Evolutionary conservation across 23 red algal species (phyloP).

Genomic region (Gracilaria caudata): DNA sequence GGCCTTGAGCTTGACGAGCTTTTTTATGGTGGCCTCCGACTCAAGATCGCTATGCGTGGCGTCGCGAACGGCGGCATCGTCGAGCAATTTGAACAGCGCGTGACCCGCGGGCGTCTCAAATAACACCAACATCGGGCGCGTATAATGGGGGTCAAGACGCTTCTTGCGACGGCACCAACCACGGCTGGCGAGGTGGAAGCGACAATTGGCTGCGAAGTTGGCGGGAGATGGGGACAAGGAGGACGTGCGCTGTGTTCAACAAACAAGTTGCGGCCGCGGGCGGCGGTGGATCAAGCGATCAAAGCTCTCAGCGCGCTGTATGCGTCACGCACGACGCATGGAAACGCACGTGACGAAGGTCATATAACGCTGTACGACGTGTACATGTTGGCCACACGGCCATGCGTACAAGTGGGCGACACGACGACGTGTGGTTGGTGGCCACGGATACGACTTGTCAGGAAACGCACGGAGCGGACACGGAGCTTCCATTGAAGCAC

Average conservation of each 20-base stretch:
- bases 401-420: too few species aligned
- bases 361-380: not conserved
- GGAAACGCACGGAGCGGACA: too few species aligned
- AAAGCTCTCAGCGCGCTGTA: not conserved
- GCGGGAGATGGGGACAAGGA: not conserved
- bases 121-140: constrained; percentile 88
- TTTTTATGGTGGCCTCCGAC: constrained; percentile 44
- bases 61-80: constrained; percentile 48
- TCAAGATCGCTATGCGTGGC: constrained; percentile 65
- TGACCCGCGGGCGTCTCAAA: constrained; percentile 96
- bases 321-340: not conserved
- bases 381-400: too few species aligned
- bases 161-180: not conserved
- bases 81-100: constrained; percentile 94
- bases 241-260: not conserved
- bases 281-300: constrained; percentile 26
- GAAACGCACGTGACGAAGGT: not conserved
- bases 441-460: too few species aligned
- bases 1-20: constrained; percentile 85
- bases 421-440: too few species aligned
- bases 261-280: not conserved
- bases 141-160: not conserved
- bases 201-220: too few species aligned
- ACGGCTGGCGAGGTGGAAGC: not conserved
- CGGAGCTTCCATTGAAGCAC: too few species aligned